Conservation (phyloP, 2,329 filamentous ascomycete species). For the Exophiala viscosa region DNA sequence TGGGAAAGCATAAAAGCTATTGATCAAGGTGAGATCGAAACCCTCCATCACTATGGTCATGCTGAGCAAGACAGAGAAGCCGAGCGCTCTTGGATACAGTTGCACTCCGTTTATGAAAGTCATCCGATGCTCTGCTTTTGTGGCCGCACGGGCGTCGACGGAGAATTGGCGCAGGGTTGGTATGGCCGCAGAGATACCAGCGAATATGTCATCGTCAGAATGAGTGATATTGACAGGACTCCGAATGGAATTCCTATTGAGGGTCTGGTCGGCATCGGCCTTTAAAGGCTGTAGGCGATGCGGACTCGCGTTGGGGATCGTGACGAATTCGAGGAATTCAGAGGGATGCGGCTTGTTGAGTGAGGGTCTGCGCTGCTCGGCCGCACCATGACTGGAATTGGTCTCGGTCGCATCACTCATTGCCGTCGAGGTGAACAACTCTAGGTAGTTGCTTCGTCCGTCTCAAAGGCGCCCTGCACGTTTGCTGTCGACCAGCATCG, state of each 20-base stretch:
- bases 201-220: constrained; percentile 26
- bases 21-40: constrained; percentile 32
- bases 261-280: background rate
- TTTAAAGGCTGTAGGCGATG: constrained; percentile 16
- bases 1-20: constrained; percentile 33
- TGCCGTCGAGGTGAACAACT: background rate
- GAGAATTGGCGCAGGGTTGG: constrained; percentile 25
- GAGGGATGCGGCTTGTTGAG: constrained; percentile 23
- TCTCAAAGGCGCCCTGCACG: background rate
- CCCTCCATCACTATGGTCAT: constrained; percentile 33
- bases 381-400: constrained; percentile 4
- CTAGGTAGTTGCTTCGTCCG: background rate
- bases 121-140: constrained; percentile 30
- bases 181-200: constrained; percentile 22
- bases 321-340: constrained; percentile 26
- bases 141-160: constrained; percentile 24
- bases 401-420: constrained; percentile 18
- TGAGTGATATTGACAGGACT: constrained; percentile 13
- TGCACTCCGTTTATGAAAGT: constrained; percentile 27
- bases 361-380: constrained; percentile 6
- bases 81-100: constrained; percentile 31
- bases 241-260: background rate
- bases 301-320: background rate
- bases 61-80: constrained; percentile 30
- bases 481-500: background rate